phyloP scores from a whole-genome alignment of 768 basidiomycete genomes.

The Kwoniella mangroviensis region DNA sequence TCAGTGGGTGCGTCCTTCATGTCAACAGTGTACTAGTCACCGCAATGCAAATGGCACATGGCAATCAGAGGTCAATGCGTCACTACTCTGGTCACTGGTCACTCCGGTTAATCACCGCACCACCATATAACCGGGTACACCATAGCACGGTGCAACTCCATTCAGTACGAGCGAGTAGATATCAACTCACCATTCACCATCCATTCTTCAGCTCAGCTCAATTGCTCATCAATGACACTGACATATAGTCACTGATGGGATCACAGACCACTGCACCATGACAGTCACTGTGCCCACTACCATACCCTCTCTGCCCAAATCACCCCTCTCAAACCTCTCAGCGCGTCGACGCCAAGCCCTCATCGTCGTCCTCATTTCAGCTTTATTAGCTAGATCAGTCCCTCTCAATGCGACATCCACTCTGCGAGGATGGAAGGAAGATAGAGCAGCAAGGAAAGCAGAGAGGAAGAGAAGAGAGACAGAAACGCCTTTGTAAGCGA shows the following conservation, averaged over 20 bases:
- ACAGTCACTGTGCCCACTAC: neutral
- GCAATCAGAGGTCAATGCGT: slow-evolving; percentile 2
- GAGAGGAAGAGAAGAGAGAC: slow-evolving; percentile 47
- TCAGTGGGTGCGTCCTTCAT: neutral
- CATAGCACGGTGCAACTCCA: neutral
- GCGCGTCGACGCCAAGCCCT: slow-evolving; percentile 24
- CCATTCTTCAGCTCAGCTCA: neutral
- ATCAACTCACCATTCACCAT: neutral
- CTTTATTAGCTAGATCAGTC: slow-evolving; percentile 34
- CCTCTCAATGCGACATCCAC: slow-evolving; percentile 13
- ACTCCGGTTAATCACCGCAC: neutral
- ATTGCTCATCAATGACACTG: neutral
- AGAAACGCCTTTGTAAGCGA: slow-evolving; percentile 60
- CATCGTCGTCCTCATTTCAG: slow-evolving; percentile 30
- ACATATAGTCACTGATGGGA: neutral
- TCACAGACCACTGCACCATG: neutral
- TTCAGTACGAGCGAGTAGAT: too few species aligned
- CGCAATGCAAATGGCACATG: neutral
- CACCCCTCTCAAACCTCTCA: slow-evolving; percentile 7
- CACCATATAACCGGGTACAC: neutral
- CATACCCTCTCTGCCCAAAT: neutral
- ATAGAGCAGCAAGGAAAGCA: slow-evolving; percentile 25
- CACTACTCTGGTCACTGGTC: neutral
- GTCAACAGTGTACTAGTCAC: neutral
- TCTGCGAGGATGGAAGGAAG: slow-evolving; percentile 39